Evolutionary conservation across 306 rosid genomes (phyloP), one percentile per base, ranked within the genome.

Genomic region (Glycyrrhiza uralensis): DNA sequence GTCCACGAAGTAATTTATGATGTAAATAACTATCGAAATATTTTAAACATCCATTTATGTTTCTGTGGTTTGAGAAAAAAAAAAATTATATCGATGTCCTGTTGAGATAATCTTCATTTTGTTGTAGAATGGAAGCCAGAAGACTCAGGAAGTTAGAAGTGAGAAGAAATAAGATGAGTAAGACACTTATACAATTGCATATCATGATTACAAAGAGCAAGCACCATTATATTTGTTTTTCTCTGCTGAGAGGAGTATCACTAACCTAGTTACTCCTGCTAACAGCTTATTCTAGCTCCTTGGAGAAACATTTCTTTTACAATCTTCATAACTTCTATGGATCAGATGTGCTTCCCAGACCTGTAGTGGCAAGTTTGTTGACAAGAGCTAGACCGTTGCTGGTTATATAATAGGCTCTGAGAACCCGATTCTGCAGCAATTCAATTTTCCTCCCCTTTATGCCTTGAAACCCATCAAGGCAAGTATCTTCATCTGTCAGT

Each of bases 371-470:
- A 39, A 90, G 85, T 29, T 82, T 84, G 82, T 71, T 84, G 51
- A 72, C 89, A 17, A 90, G 90, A 58, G 93, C 96, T 4, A 90
- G 82, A 19, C 93, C 89, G 6, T 90, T 90, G 23, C 91, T 84
- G 4, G 93, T 84, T 32, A 84, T 36, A 61, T 68, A 69, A 62
- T 64, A 66, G 5, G 57, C 87, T 2, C 65, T 80, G 33, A 29
- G 12, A 78, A 85, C 89, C 51, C 67, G 74, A 11, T 30, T 78
- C n/a, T 20, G 63, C 77, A 87, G 76, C 77, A 42, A 69, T 30
- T 58, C 69, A 26, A 73, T 51, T 14, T 45, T 52, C 54, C 33
- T 80, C 32, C 63, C 83, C 8, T 33, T 71, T 17, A 44, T 29
- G 36, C 81, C 80, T 71, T 76, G 79, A 45, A 90, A 84, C 4